Percentiles rank a stretch among this genome's conserved stretches.
phyloP scores from a whole-genome alignment of 2,329 filamentous ascomycete genomes.

The Exophiala xenobiotica region DNA sequence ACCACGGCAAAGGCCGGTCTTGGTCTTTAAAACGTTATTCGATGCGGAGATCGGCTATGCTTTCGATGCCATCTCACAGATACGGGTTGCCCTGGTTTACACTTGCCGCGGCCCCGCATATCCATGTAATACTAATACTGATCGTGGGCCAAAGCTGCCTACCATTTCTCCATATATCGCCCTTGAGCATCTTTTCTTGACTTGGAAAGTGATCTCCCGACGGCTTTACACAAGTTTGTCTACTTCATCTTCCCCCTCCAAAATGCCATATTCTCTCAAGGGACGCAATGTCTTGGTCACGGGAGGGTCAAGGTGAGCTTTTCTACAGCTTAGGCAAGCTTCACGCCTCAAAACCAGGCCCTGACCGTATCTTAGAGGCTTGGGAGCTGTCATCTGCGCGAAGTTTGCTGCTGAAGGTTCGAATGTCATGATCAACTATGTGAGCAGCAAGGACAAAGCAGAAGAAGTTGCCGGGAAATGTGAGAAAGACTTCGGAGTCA shows the following conservation, averaged over 20 bases:
- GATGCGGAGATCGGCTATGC: too few species aligned
- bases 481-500: slow-evolving; percentile 49
- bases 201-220: too few species aligned
- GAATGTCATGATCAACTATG: slow-evolving; percentile 73
- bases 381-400: slow-evolving; percentile 67
- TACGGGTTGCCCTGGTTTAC: too few species aligned
- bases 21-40: too few species aligned
- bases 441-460: slow-evolving; percentile 60
- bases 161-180: too few species aligned
- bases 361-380: slow-evolving; percentile 51
- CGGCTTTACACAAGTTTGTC: too few species aligned
- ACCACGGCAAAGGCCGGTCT: too few species aligned
- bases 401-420: slow-evolving; percentile 68
- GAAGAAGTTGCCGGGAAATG: slow-evolving; percentile 58
- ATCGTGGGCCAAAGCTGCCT: too few species aligned
- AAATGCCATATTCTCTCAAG: slow-evolving; percentile 63
- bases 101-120: too few species aligned
- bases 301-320: slow-evolving; percentile 59
- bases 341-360: background rate
- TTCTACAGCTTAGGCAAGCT: background rate
- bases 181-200: too few species aligned
- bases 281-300: slow-evolving; percentile 64
- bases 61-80: too few species aligned
- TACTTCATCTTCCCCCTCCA: background rate
- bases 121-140: too few species aligned